Evolutionary conservation across 2,329 filamentous ascomycete genomes (phyloP).

Genomic region (Aphanocladium album): DNA sequence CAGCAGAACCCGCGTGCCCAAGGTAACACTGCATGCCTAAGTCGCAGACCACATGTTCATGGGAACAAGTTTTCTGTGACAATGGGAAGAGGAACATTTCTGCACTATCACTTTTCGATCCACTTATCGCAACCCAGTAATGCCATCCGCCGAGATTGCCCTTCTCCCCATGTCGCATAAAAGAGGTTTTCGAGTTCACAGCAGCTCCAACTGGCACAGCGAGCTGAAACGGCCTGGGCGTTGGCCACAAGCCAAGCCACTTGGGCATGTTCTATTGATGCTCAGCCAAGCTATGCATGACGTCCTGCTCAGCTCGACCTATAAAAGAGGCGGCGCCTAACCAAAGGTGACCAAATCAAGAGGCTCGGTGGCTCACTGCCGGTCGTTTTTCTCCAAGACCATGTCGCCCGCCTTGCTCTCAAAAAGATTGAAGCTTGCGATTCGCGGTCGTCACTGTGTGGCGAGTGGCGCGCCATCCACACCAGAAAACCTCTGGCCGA

Average conservation of each 20-base stretch:
- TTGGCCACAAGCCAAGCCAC: conserved; percentile 3
- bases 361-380: neutral
- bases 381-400: neutral
- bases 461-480: neutral
- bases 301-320: neutral
- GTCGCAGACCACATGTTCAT: conserved; percentile 1
- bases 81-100: neutral
- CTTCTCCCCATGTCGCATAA: neutral
- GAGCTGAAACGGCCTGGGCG: conserved; percentile 1
- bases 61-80: neutral
- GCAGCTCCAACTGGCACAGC: neutral
- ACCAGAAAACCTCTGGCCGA: neutral
- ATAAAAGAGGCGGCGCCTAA: neutral
- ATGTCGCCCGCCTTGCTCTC: neutral
- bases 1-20: neutral
- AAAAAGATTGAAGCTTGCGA: neutral
- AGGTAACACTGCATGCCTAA: neutral
- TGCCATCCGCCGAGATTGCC: neutral
- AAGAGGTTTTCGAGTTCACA: neutral
- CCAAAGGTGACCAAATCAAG: neutral
- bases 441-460: neutral
- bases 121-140: neutral
- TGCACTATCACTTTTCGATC: neutral
- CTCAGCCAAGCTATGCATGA: neutral
- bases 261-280: neutral